These are phyloP conservation scores for Phytophthora ohioensis DNA, from an alignment of 352 stramenopile species.

Conservation along the genomic window DNA sequence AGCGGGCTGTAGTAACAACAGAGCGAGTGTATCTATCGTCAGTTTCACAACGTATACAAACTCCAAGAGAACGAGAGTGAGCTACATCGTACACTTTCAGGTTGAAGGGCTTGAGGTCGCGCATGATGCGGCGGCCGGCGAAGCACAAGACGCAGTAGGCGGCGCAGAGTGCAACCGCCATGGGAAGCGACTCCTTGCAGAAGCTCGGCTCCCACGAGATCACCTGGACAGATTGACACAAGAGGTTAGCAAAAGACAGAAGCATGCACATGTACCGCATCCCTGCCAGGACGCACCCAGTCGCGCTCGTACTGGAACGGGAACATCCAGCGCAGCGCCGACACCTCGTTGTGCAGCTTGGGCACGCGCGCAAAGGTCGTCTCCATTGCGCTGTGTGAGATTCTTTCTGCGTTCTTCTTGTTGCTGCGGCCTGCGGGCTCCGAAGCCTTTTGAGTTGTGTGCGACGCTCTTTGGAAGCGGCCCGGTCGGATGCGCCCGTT, in stretches of 20 bases:
- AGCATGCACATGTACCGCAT: neutral
- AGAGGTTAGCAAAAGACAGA: constrained; percentile 17
- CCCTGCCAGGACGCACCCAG: constrained; percentile 51
- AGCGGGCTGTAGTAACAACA: constrained; percentile 49
- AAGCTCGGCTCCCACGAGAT: constrained; percentile 77
- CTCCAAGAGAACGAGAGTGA: constrained; percentile 25
- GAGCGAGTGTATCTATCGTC: constrained; percentile 17
- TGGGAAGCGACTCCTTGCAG: constrained; percentile 68
- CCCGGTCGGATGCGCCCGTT: constrained; percentile 15
- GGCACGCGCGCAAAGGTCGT: constrained; percentile 30
- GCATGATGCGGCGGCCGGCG: constrained; percentile 78
- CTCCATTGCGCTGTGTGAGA: constrained; percentile 23
- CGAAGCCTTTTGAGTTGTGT: constrained; percentile 41
- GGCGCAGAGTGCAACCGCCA: constrained; percentile 68
- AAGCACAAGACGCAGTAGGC: constrained; percentile 85
- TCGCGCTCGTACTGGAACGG: constrained; percentile 80
- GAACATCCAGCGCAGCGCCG: constrained; percentile 66
- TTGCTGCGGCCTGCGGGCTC: constrained; percentile 11
- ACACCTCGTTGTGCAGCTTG: constrained; percentile 59
- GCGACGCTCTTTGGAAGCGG: constrained; percentile 6
- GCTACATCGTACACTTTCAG: constrained; percentile 65
- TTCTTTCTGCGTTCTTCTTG: constrained; percentile 15
- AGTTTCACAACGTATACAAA: constrained; percentile 27
- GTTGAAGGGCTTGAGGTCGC: constrained; percentile 80
- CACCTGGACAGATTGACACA: constrained; percentile 36